Percentiles rank a stretch among this genome's conserved stretches.
Conservation (phyloP, 1,284 basidiomycete species). For the Microbotryomycetes sp. region DNA sequence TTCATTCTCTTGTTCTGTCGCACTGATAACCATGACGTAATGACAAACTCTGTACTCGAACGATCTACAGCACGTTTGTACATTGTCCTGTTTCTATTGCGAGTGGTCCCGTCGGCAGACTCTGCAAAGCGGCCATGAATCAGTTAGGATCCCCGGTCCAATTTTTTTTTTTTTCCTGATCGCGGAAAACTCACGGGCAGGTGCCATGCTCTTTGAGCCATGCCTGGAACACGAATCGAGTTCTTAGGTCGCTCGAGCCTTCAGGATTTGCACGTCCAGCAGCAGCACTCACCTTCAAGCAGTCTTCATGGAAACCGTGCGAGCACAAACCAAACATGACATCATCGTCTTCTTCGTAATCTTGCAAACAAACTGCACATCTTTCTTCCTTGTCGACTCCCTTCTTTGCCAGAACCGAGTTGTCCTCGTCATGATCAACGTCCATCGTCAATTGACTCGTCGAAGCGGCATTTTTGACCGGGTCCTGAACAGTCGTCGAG, state of each 20-base stretch:
- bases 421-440: not conserved
- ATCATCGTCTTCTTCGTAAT: constrained; percentile 27
- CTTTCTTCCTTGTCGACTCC: constrained; percentile 25
- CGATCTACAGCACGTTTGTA: too few species aligned
- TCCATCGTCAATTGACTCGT: not conserved
- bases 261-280: too few species aligned
- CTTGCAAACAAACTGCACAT: constrained; percentile 24
- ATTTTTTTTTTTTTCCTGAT: not conserved
- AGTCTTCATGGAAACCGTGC: constrained; percentile 25
- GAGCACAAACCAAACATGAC: constrained; percentile 10
- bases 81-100: too few species aligned
- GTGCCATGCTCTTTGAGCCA: constrained; percentile 13
- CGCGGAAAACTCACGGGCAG: constrained; percentile 1
- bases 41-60: too few species aligned
- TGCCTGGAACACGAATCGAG: not conserved
- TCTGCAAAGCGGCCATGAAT: not conserved
- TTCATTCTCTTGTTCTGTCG: too few species aligned
- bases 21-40: too few species aligned
- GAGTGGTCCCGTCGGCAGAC: not conserved
- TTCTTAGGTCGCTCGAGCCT: too few species aligned
- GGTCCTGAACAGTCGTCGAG: too few species aligned
- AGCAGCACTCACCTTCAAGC: constrained; percentile 4
- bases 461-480: not conserved
- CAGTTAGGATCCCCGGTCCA: not conserved
- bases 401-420: constrained; percentile 9